Evolutionary conservation across 2,329 filamentous ascomycete genomes (phyloP).

Genomic region (Ceratocystis cacaofunesta): DNA sequence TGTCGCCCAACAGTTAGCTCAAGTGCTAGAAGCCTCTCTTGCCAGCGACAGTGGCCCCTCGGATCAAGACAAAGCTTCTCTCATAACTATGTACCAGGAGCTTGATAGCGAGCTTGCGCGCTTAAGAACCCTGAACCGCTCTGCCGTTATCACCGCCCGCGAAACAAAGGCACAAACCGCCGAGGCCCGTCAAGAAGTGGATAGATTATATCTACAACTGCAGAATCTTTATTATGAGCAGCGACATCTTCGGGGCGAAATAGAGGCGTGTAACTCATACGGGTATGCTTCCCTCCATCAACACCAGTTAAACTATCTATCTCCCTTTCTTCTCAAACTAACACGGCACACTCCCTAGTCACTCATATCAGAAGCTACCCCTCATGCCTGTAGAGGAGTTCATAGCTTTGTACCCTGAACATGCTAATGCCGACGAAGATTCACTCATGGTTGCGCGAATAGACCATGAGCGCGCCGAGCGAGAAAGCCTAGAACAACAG

Average conservation of each 20-base stretch:
- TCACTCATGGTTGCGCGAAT: slow-evolving; percentile 80
- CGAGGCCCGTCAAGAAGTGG: slow-evolving; percentile 79
- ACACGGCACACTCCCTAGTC: slow-evolving; percentile 36
- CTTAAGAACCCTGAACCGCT: slow-evolving; percentile 68
- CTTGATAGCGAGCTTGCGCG: slow-evolving; percentile 53
- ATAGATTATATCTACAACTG: slow-evolving; percentile 76
- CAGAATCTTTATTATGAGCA: slow-evolving; percentile 97
- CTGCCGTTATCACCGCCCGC: slow-evolving; percentile 65
- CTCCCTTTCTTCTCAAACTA: not conserved
- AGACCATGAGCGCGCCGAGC: slow-evolving; percentile 73
- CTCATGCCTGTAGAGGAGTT: slow-evolving; percentile 76
- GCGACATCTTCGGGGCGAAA: slow-evolving; percentile 77
- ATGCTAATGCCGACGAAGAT: slow-evolving; percentile 57
- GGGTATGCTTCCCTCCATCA: slow-evolving; percentile 45
- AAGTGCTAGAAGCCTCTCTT: slow-evolving; percentile 31
- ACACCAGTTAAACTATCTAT: not conserved
- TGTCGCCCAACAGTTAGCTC: slow-evolving; percentile 53
- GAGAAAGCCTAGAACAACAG: slow-evolving; percentile 72
- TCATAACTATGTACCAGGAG: slow-evolving; percentile 5
- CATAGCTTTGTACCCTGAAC: slow-evolving; percentile 58
- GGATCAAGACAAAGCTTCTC: not conserved
- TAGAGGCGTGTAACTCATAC: slow-evolving; percentile 76
- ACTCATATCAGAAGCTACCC: slow-evolving; percentile 76
- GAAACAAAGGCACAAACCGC: slow-evolving; percentile 76
- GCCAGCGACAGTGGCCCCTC: slow-evolving; percentile 30